A percentile compares a stretch with the other conserved stretches of the same genome.
phyloP scores from a whole-genome alignment of 2,329 filamentous ascomycete genomes.

The Aspergillus calidoustus region DNA sequence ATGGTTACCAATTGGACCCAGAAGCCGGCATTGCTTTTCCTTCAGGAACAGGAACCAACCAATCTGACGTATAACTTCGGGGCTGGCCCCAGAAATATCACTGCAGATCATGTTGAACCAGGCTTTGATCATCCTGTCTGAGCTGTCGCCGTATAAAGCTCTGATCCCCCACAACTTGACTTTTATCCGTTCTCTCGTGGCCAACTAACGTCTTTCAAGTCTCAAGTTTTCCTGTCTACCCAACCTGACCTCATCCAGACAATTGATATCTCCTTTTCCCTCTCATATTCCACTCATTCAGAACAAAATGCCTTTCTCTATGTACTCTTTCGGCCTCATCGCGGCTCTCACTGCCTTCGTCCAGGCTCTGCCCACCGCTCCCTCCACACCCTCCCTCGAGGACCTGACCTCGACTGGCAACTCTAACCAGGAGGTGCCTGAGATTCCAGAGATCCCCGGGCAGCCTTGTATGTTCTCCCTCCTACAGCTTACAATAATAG shows the following conservation, averaged over 20 bases:
- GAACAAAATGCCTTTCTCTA: constrained; percentile 1
- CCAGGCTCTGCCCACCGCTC: background rate
- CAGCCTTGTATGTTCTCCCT: background rate
- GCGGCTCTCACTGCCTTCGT: background rate
- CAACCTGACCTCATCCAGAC: background rate
- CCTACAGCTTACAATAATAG: background rate
- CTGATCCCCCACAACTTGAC: background rate
- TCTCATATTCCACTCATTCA: background rate
- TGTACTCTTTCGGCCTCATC: background rate
- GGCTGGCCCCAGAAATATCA: background rate
- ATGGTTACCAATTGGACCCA: background rate
- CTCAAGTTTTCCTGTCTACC: background rate
- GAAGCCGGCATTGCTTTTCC: constrained; percentile 2
- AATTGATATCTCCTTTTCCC: background rate
- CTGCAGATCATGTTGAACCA: background rate
- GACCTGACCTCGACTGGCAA: background rate
- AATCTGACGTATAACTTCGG: background rate
- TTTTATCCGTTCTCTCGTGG: background rate
- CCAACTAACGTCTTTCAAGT: background rate
- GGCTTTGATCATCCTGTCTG: background rate
- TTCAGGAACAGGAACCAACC: constrained; percentile 3
- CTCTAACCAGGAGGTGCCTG: background rate
- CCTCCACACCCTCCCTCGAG: background rate
- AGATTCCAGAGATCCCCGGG: background rate
- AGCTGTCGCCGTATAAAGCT: constrained; percentile 1